A percentile compares a stretch with the other conserved stretches of the same genome.
Conservation (phyloP, 768 basidiomycete genomes). For the Calvatia gigantea region DNA sequence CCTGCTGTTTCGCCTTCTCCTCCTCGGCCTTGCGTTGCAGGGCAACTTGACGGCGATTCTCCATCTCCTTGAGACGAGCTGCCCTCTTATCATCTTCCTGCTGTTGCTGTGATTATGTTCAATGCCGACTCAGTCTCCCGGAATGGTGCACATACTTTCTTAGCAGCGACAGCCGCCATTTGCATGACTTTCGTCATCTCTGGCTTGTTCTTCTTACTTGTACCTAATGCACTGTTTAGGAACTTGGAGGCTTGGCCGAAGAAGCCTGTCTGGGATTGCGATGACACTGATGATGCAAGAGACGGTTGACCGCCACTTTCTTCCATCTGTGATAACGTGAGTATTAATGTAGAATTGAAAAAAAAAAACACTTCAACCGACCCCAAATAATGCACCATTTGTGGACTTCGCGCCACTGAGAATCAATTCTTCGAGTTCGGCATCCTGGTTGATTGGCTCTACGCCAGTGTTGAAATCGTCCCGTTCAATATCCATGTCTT, state of each 20-base stretch:
- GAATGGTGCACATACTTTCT: constrained; percentile 53
- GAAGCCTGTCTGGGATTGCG: constrained; percentile 56
- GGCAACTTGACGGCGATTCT: constrained; percentile 69
- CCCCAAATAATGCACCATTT: too few relatives aligned
- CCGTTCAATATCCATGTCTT: constrained; percentile 33
- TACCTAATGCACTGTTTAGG: constrained; percentile 62
- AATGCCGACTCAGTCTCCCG: neutral
- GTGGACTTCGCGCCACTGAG: constrained; percentile 35
- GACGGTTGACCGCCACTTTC: constrained; percentile 56
- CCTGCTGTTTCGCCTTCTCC: constrained; percentile 57
- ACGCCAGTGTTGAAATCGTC: constrained; percentile 32
- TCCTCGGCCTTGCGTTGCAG: constrained; percentile 76
- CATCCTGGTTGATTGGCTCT: constrained; percentile 24
- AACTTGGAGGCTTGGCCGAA: constrained; percentile 69
- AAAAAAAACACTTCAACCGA: constrained; percentile 39
- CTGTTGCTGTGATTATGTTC: constrained; percentile 63
- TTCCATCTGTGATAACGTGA: constrained; percentile 22
- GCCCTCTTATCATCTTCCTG: constrained; percentile 82
- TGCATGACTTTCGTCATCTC: constrained; percentile 79
- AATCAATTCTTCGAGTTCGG: constrained; percentile 39
- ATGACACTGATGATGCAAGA: constrained; percentile 44
- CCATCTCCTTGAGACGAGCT: constrained; percentile 74
- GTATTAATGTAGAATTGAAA: constrained; percentile 13
- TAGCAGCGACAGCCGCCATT: constrained; percentile 78
- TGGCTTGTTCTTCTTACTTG: constrained; percentile 66